These are phyloP conservation scores for Rossbeevera mucosa DNA, from an alignment of 768 basidiomycete species.

Conservation along the genomic window DNA sequence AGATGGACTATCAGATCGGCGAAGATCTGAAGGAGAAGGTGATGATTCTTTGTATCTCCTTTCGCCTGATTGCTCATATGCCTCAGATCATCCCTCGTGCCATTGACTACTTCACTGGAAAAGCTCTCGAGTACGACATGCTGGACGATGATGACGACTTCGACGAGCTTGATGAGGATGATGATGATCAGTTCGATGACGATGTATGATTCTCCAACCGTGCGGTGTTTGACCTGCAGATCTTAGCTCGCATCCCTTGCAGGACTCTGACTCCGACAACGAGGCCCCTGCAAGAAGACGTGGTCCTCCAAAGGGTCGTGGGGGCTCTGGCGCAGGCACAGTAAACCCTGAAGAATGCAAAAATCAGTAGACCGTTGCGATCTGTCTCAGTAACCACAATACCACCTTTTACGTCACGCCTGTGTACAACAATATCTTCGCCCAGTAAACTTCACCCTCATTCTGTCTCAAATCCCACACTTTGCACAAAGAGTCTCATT, in stretches of 20 bases:
- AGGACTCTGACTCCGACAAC: slow-evolving; percentile 68
- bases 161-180: slow-evolving; percentile 52
- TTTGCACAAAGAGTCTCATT: not conserved
- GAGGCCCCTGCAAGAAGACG: slow-evolving; percentile 59
- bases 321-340: slow-evolving; percentile 37
- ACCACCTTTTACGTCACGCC: slow-evolving; percentile 14
- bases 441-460: slow-evolving; percentile 13
- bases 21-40: slow-evolving; percentile 98
- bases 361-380: slow-evolving; percentile 59
- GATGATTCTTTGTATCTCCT: slow-evolving; percentile 8
- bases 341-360: slow-evolving; percentile 81
- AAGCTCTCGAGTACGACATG: slow-evolving; percentile 81
- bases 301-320: slow-evolving; percentile 54
- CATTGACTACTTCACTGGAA: slow-evolving; percentile 96
- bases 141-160: slow-evolving; percentile 53
- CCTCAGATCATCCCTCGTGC: slow-evolving; percentile 87
- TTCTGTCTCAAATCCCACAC: slow-evolving; percentile 3
- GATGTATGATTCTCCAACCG: slow-evolving; percentile 40
- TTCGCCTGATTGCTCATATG: not conserved
- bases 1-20: slow-evolving; percentile 96
- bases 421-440: slow-evolving; percentile 14
- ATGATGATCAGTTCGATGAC: slow-evolving; percentile 54
- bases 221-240: slow-evolving; percentile 13
- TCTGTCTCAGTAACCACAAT: slow-evolving; percentile 14
- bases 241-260: slow-evolving; percentile 17